phyloP scores from a whole-genome alignment of 2,329 filamentous ascomycete species.

The Tolypocladium guangdongense region DNA sequence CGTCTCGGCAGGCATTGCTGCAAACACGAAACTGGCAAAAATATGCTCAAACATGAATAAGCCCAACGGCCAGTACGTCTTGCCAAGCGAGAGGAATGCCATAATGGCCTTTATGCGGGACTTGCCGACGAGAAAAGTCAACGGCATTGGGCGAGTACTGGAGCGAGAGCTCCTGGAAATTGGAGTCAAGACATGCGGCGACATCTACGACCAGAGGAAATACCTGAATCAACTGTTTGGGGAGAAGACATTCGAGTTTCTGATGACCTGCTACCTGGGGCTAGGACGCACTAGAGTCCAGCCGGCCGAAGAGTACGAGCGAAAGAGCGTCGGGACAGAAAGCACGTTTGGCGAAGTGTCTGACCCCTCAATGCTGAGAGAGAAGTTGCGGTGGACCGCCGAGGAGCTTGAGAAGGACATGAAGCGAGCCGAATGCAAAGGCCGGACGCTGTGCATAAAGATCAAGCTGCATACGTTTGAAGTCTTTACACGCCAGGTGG shows the following conservation, averaged over 20 bases:
- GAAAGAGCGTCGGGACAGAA: conserved; percentile 91
- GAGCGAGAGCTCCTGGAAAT: conserved; percentile 84
- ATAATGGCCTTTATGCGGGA: conserved; percentile 82
- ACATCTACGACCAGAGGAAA: conserved; percentile 69
- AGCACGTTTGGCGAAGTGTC: conserved; percentile 78
- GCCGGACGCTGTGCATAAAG: conserved; percentile 84
- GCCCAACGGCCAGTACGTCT: conserved; percentile 79
- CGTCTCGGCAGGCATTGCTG: conserved; percentile 86
- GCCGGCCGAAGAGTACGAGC: conserved; percentile 78
- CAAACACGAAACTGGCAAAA: conserved; percentile 88
- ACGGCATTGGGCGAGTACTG: conserved; percentile 87
- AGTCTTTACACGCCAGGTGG: conserved; percentile 72
- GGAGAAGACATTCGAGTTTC: conserved; percentile 80
- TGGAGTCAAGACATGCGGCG: conserved; percentile 77
- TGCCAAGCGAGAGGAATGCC: conserved; percentile 58
- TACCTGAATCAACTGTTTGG: conserved; percentile 73
- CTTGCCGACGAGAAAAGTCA: conserved; percentile 80
- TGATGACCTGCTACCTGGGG: conserved; percentile 75
- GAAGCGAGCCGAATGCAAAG: conserved; percentile 68
- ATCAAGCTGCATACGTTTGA: conserved; percentile 93
- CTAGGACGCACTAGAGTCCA: conserved; percentile 77
- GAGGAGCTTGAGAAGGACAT: conserved; percentile 83
- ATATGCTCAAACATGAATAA: conserved; percentile 95
- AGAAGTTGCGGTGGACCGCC: conserved; percentile 70
- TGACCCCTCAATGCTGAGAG: conserved; percentile 54